Evolutionary conservation across 2,329 filamentous ascomycete genomes (phyloP).

Genomic region (Microascus cirrosus): DNA sequence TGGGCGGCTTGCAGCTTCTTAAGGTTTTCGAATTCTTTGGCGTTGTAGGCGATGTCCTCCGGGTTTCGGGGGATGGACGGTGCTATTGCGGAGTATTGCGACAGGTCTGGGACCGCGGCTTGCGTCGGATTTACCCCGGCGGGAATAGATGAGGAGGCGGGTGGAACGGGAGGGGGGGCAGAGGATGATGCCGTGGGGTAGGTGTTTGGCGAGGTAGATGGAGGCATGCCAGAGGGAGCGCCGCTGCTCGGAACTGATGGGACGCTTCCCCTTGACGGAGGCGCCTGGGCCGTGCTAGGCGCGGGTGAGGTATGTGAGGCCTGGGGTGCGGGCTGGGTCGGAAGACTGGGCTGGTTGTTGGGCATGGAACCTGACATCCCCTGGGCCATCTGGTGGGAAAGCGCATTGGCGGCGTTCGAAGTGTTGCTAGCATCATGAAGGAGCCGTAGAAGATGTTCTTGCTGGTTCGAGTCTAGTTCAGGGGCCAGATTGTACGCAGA

Average conservation of each 20-base stretch:
- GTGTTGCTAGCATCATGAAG: constrained; percentile 52
- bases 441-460: constrained; percentile 53
- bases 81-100: constrained; percentile 38
- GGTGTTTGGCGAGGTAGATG: constrained; percentile 5
- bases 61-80: constrained; percentile 38
- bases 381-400: not conserved
- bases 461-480: constrained; percentile 45
- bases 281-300: not conserved
- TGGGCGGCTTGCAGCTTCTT: constrained; percentile 72
- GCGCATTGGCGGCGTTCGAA: not conserved
- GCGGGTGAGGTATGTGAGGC: not conserved
- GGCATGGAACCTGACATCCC: not conserved
- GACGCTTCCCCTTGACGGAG: constrained; percentile 14
- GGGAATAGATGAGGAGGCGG: constrained; percentile 9
- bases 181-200: constrained; percentile 9
- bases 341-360: constrained; percentile 14
- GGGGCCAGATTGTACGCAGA: constrained; percentile 37
- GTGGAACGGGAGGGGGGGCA: constrained; percentile 8
- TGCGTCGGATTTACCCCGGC: constrained; percentile 10
- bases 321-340: constrained; percentile 4
- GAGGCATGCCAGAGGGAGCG: not conserved
- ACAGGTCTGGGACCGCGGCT: constrained; percentile 17
- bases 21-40: constrained; percentile 67
- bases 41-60: constrained; percentile 54
- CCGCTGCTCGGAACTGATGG: constrained; percentile 6